Base-by-base conservation (phyloP, 768 basidiomycete species). In the Amanita rubescens region DNA sequence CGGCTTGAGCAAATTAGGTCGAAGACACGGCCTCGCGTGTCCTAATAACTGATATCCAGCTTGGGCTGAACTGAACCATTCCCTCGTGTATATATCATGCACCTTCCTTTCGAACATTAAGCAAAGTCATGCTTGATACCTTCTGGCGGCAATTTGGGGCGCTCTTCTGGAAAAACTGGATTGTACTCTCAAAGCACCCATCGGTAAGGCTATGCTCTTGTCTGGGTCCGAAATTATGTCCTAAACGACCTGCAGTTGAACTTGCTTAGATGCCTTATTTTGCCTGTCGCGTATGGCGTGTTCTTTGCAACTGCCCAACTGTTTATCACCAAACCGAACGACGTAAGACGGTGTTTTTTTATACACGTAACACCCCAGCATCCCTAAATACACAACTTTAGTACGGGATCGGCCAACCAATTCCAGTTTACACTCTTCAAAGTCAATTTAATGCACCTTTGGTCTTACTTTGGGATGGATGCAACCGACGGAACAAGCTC, bases 121-220 rank as follows among this genome's bases (percentile, higher is more conserved):
- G 5, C 15, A 15, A 10, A 25, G 27, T 15, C 20, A 51, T 51
- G 37, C 39, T 25, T 3, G 58, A 57, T 53, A 65, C 82, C 33
- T 84, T 86, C 63, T 77, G 79, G 72, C 73, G 77, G 27, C 86
- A 88, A 68, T 75, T 84, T 52, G 65, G 67, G 3, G 80, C 78
- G 2, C 66, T 88, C 19, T 75, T 79, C 52, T 77, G 80, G 78
- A 88, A 88, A 72, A 87, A 87, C 58, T 85, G 82, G 82, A 85
- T 87, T 39, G 73, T 85, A 0, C 70, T 87, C 25, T 80, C 76
- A 20, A 84, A 79, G 61, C 82, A 84, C 64, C 75, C 81, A 49
- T 65, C 84, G 62, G 84, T 86, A 60, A 63, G 82, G 71, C 55
- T 10, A 17, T 7, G 7, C n/a, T 51, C 14, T 19, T 54, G 43